These are phyloP conservation scores for Anastatica hierochuntica DNA, from an alignment of 345 rosid species.

Conservation along the genomic window DNA sequence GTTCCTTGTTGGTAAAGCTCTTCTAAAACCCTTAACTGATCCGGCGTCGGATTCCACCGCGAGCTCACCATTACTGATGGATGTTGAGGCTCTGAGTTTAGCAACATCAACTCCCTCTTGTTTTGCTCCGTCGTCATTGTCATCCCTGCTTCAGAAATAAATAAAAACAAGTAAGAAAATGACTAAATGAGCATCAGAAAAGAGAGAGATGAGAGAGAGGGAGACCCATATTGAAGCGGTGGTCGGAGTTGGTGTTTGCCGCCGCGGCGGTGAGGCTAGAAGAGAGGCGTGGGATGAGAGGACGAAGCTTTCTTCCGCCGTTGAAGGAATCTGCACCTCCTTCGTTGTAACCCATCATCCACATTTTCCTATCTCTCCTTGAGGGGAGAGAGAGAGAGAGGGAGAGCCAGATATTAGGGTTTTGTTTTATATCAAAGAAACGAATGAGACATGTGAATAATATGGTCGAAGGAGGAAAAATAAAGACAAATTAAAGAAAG, in stretches of 20 bases:
- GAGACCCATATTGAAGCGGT: conserved; percentile 37
- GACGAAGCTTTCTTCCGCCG: conserved; percentile 68
- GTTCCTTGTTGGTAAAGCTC: conserved; percentile 77
- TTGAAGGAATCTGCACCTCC: conserved; percentile 51
- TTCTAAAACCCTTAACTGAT: conserved; percentile 76
- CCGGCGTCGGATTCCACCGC: conserved; percentile 95
- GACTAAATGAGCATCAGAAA: not conserved
- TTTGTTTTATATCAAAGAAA: too few species aligned
- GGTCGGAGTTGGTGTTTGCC: conserved; percentile 47
- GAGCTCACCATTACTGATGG: conserved; percentile 50
- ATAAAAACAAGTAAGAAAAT: not conserved
- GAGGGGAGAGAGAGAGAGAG: not conserved
- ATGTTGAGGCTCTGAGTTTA: conserved; percentile 36
- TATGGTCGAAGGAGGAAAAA: conserved; percentile 15
- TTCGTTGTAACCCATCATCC: conserved; percentile 88
- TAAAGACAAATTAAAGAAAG: too few species aligned
- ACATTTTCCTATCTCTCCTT: conserved; percentile 35
- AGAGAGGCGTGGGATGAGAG: conserved; percentile 66
- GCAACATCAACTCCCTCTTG: conserved; percentile 47
- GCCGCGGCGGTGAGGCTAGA: conserved; percentile 33
- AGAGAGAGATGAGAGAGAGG: not conserved
- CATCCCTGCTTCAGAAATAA: conserved; percentile 12
- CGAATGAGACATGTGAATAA: conserved; percentile 24
- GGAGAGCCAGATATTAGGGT: too few species aligned
- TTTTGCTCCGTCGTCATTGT: conserved; percentile 45